Conservation (phyloP, 345 rosid species). For the Corchorus capsularis region DNA sequence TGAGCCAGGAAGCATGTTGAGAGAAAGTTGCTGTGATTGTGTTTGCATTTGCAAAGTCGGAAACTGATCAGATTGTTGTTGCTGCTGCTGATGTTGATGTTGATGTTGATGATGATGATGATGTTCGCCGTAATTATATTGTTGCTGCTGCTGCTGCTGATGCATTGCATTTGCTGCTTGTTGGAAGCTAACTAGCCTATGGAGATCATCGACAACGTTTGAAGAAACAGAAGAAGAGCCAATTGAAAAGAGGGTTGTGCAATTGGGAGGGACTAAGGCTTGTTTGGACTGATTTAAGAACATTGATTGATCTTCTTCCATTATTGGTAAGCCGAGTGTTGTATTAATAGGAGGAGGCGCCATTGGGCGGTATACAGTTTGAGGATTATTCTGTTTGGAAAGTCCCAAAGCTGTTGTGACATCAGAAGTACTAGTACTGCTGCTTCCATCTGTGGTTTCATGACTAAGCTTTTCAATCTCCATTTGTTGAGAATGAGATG, state of each 20-base stretch:
- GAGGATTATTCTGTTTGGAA: slow-evolving; percentile 45
- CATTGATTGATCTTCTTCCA: slow-evolving; percentile 37
- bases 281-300: slow-evolving; percentile 28
- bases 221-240: slow-evolving; percentile 35
- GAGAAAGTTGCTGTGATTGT: slow-evolving; percentile 42
- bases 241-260: slow-evolving; percentile 24
- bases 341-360: slow-evolving; percentile 27
- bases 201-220: slow-evolving; percentile 62
- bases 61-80: slow-evolving; percentile 41
- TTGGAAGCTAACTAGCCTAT: slow-evolving; percentile 64
- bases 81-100: slow-evolving; percentile 41
- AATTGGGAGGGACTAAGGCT: slow-evolving; percentile 30
- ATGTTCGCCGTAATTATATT: background rate
- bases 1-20: slow-evolving; percentile 46
- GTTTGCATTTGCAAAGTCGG: slow-evolving; percentile 37
- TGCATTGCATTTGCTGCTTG: slow-evolving; percentile 34
- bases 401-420: slow-evolving; percentile 67
- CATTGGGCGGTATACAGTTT: slow-evolving; percentile 42
- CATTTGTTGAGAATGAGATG: slow-evolving; percentile 16
- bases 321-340: slow-evolving; percentile 31
- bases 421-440: slow-evolving; percentile 60
- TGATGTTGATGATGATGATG: slow-evolving; percentile 40
- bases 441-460: slow-evolving; percentile 49
- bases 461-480: slow-evolving; percentile 36
- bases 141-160: slow-evolving; percentile 40